A percentile compares a stretch with the other conserved stretches of the same genome.
Conservation (phyloP, 345 rosid species). For the Toxicodendron radicans region DNA sequence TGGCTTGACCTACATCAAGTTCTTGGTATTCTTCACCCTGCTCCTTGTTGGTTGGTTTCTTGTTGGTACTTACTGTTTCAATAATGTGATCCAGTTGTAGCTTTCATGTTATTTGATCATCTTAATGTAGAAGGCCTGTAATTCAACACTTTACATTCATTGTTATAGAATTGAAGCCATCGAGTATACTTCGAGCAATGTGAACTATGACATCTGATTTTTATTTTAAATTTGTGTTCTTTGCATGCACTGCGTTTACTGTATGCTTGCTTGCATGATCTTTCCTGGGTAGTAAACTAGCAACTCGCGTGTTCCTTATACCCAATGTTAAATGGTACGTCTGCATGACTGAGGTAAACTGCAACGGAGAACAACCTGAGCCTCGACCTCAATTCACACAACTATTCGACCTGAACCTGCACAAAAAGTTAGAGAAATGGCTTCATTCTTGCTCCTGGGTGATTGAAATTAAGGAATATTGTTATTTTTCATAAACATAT, state of each 20-base stretch:
- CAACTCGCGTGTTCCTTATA: not conserved
- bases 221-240: not conserved
- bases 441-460: no score
- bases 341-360: not conserved
- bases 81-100: slow-evolving; percentile 68
- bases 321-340: not conserved
- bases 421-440: no score
- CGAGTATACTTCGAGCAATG: not conserved
- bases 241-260: not conserved
- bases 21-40: slow-evolving; percentile 49
- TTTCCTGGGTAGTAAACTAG: not conserved
- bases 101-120: slow-evolving; percentile 1
- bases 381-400: not conserved
- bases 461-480: no score
- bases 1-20: slow-evolving; percentile 55
- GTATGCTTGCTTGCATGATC: not conserved
- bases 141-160: slow-evolving; percentile 2
- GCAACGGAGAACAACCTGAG: not conserved
- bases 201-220: not conserved
- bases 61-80: slow-evolving; percentile 76
- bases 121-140: slow-evolving; percentile 8
- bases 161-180: not conserved
- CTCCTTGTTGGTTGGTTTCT: slow-evolving; percentile 81
- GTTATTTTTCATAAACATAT: no score
- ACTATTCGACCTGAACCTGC: not conserved